Conservation (phyloP, 345 rosid genomes). For the Camelina hispida region DNA sequence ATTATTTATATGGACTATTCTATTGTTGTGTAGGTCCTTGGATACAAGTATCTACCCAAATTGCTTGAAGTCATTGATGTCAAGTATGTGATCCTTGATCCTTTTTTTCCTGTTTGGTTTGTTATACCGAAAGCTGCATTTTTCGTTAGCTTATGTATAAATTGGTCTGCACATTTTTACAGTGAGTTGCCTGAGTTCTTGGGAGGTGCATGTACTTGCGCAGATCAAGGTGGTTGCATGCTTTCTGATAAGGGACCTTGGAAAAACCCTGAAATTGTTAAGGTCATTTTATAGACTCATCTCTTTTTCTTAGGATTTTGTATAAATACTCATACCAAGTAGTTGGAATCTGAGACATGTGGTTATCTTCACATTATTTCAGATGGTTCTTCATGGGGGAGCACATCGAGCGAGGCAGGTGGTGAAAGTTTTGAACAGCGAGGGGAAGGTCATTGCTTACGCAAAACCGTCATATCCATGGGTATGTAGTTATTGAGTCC, state of each 20-base stretch:
- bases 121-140: neutral
- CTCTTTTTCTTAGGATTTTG: neutral
- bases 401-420: slow-evolving; percentile 82
- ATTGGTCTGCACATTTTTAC: neutral
- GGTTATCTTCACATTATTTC: slow-evolving; percentile 39
- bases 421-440: slow-evolving; percentile 84
- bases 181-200: slow-evolving; percentile 50
- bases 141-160: neutral
- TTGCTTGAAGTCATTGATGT: slow-evolving; percentile 94
- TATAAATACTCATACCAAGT: neutral
- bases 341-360: slow-evolving; percentile 13
- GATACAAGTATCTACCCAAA: slow-evolving; percentile 91
- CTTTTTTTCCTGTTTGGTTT: neutral
- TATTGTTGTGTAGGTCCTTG: slow-evolving; percentile 73
- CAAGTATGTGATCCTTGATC: slow-evolving; percentile 52
- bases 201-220: slow-evolving; percentile 48
- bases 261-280: slow-evolving; percentile 48
- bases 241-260: slow-evolving; percentile 50
- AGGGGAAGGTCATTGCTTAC: slow-evolving; percentile 89
- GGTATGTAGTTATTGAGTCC: slow-evolving; percentile 50
- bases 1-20: neutral
- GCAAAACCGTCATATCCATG: slow-evolving; percentile 78
- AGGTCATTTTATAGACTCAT: slow-evolving; percentile 27
- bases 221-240: slow-evolving; percentile 50
- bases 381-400: slow-evolving; percentile 89